Evolutionary conservation across 208 protist species (phyloP).

Genomic region (Angomonas desouzai): DNA sequence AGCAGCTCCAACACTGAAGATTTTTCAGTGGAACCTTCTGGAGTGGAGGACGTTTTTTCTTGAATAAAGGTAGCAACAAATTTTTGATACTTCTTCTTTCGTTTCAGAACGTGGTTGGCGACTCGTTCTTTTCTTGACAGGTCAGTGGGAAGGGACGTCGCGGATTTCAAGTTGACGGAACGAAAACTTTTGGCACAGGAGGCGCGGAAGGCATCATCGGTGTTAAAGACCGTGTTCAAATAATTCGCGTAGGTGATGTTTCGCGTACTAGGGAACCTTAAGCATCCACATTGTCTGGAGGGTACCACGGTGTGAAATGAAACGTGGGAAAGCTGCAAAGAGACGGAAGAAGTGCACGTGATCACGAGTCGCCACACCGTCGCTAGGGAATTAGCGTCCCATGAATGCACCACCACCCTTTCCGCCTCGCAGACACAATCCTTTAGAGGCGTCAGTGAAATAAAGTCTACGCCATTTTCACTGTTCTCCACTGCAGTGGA

Average conservation of each 20-base stretch:
- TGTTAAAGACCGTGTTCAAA: slow-evolving; percentile 39
- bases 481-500: slow-evolving; percentile 55
- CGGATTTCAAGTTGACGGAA: slow-evolving; percentile 38
- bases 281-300: not conserved
- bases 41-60: no score
- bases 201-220: slow-evolving; percentile 51
- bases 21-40: not conserved
- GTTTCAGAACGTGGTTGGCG: slow-evolving; percentile 34
- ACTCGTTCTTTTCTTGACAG: slow-evolving; percentile 38
- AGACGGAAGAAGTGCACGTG: not conserved
- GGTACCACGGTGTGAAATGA: not conserved
- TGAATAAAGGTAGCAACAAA: slow-evolving; percentile 50
- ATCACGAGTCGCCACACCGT: slow-evolving; percentile 22
- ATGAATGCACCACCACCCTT: slow-evolving; percentile 27
- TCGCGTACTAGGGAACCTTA: not conserved
- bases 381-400: slow-evolving; percentile 17
- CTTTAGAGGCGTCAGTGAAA: slow-evolving; percentile 20
- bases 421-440: slow-evolving; percentile 10
- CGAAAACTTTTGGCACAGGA: slow-evolving; percentile 50
- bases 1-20: not conserved
- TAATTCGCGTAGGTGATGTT: slow-evolving; percentile 17
- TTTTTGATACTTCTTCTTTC: slow-evolving; percentile 33
- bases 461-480: slow-evolving; percentile 71
- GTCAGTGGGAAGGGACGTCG: slow-evolving; percentile 33
- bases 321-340: not conserved